Evolutionary conservation across 2,329 filamentous ascomycete genomes (phyloP), one percentile per base, ranked within the genome.

Genomic region (Colletotrichum orchidophilum): DNA sequence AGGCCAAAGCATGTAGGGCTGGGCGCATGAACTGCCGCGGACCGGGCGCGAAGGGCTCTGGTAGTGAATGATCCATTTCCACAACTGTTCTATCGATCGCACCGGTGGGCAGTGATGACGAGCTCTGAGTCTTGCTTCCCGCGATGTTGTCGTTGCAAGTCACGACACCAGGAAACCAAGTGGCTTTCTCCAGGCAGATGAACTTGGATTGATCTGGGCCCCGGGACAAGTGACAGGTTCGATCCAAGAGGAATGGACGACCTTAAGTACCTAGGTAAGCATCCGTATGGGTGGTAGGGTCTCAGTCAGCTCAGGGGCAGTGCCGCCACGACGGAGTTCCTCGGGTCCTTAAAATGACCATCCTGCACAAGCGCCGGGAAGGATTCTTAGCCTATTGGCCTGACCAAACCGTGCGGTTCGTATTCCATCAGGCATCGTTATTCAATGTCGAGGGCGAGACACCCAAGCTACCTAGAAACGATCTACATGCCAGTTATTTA

Each of bases 1-100:
- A 64, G 5, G 70, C 35, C 18, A 63, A 18, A 4, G 21, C 33
- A 13, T 71, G 70, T 1, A 74, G 57, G 2, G 29, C 21, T n/a
- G 53, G 15, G 15, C 64, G 52, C 27, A 24, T 53, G 26, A 31
- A 52, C 21, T 68, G 64, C 9, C 64, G 64, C 26, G 49, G 15
- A 31, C 7, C 46, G 3, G 13, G 11, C 18, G 59, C 12, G 4
- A 5, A 12, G n/a, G 33, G 29, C 5, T 18, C 46, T 24, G 24
- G n/a, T 5, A 31, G 9, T 21, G n/a, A 46, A 13, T 31, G 27
- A 57, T 31, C 18, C 35, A 58, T 55, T 31, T 15, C 13, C 11
- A n/a, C 5, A 4, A 52, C 29, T 24, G 7, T 26, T 33, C 13
- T 33, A 31, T 33, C 24, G 55, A n/a, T 27, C 7, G 33, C 24